Evolutionary conservation across 1,139 yeast genomes (phyloP), one percentile per base, ranked within the genome.

Genomic region (Candida sp.): DNA sequence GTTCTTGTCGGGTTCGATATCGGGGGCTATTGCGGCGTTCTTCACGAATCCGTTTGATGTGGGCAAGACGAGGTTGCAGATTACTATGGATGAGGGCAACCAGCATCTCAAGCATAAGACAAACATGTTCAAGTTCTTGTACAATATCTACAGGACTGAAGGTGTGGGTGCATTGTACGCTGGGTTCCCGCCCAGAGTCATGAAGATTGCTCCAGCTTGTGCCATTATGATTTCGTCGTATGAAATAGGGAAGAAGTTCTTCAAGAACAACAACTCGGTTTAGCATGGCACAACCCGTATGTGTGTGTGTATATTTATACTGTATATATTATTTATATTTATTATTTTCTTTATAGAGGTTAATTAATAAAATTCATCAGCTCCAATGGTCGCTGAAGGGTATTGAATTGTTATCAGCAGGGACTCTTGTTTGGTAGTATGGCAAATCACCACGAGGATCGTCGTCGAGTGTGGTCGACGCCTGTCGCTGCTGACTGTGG

Each of bases 201-300:
- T 93, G 67, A 94, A 94, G 64, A 89, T 94, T 40, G 97, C 98
- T 0, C 99, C 99, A 3, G 88, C 98, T 9, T 94, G 99, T 79
- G 99, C 99, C 2, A 94, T 94, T 37, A 96, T 94, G 99, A 93
- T 94, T 48, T 90, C 98, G 2, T 88, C 96, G 42, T 94, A 94
- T 67, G 99, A 94, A 67, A 76, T 93, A 48, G 90, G 96, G 32
- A 96, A 96, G 68, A 83, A 81, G 61, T 72, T 88, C 39, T 83
- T 88, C 62, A 69, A 62, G 45, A 63, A 63, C 48, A 71, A 61
- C 11, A 62, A 40, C 31, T 17, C 27, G 7, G 25, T 34, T 34
- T 39, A 28, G 31, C 9, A 8, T 28, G 8, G 31, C 9, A 8
- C 9, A 28, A 28, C 9, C 31, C 9, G 9, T 8, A 8, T 28